These are phyloP conservation scores for Aspergillus saccharolyticus DNA, from an alignment of 495 filamentous ascomycete species.

Conservation along the genomic window DNA sequence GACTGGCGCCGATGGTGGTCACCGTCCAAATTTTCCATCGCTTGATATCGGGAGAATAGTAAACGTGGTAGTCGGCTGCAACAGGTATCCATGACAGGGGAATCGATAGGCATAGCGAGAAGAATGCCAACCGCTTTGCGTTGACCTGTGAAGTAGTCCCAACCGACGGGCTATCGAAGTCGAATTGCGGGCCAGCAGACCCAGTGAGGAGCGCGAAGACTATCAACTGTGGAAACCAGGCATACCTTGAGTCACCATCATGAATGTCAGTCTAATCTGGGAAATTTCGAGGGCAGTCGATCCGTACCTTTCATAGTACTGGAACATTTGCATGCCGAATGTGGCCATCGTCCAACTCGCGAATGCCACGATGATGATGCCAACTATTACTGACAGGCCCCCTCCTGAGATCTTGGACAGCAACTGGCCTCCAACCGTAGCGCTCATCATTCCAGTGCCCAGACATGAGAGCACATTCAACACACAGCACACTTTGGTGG, in stretches of 20 bases:
- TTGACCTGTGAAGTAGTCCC: slow-evolving; percentile 37
- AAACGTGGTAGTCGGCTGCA: slow-evolving; percentile 54
- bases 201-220: slow-evolving; percentile 64
- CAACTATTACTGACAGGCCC: slow-evolving; percentile 57
- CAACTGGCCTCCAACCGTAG: slow-evolving; percentile 49
- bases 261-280: not conserved
- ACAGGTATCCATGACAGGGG: slow-evolving; percentile 50
- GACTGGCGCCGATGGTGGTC: slow-evolving; percentile 44
- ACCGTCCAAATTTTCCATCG: slow-evolving; percentile 42
- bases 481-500: slow-evolving; percentile 60
- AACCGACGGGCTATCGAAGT: slow-evolving; percentile 43
- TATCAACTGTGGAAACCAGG: slow-evolving; percentile 64
- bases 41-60: slow-evolving; percentile 48
- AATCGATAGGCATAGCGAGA: slow-evolving; percentile 54
- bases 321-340: slow-evolving; percentile 71
- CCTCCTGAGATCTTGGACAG: slow-evolving; percentile 54
- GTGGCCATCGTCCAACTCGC: slow-evolving; percentile 60
- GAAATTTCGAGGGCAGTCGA: not conserved
- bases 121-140: slow-evolving; percentile 59
- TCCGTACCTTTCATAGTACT: slow-evolving; percentile 55
- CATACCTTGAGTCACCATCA: slow-evolving; percentile 40
- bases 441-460: slow-evolving; percentile 64
- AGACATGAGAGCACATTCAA: slow-evolving; percentile 67
- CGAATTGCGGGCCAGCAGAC: slow-evolving; percentile 60
- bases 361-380: slow-evolving; percentile 61